Evolutionary conservation across 2,329 filamentous ascomycete genomes (phyloP).

Genomic region (Chaetomiaceae sp.): DNA sequence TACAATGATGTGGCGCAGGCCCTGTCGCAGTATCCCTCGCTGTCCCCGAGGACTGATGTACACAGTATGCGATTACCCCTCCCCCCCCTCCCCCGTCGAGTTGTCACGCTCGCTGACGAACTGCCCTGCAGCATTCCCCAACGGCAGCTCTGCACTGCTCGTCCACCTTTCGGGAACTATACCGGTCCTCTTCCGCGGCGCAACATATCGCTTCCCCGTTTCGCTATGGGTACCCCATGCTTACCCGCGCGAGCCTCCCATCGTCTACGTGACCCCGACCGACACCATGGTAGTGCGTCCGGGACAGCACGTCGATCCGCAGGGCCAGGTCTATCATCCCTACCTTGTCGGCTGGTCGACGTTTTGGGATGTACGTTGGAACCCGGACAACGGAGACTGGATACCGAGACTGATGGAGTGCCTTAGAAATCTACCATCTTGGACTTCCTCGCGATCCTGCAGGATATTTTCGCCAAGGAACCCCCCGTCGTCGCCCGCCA

Average conservation of each 20-base stretch:
- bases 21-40: constrained; percentile 71
- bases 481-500: constrained; percentile 80
- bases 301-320: constrained; percentile 90
- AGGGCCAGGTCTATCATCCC: constrained; percentile 91
- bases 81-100: background rate
- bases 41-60: constrained; percentile 85
- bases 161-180: constrained; percentile 82
- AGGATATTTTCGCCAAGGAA: constrained; percentile 89
- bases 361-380: constrained; percentile 70
- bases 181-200: constrained; percentile 86
- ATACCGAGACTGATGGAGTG: constrained; percentile 17
- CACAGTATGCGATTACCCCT: constrained; percentile 63
- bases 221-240: constrained; percentile 89
- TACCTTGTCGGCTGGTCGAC: constrained; percentile 87
- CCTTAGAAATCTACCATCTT: constrained; percentile 72
- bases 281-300: constrained; percentile 85
- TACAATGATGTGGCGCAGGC: constrained; percentile 87
- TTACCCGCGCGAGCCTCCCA: constrained; percentile 80
- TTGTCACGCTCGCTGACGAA: constrained; percentile 10
- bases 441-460: constrained; percentile 76
- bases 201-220: constrained; percentile 84
- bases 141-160: constrained; percentile 80
- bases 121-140: constrained; percentile 68
- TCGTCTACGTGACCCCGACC: constrained; percentile 84
- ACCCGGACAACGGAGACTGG: accelerated